A percentile compares a stretch with the other conserved stretches of the same genome.
Conservation (phyloP, 2,329 filamentous ascomycete species). For the Aspergillus texensis region DNA sequence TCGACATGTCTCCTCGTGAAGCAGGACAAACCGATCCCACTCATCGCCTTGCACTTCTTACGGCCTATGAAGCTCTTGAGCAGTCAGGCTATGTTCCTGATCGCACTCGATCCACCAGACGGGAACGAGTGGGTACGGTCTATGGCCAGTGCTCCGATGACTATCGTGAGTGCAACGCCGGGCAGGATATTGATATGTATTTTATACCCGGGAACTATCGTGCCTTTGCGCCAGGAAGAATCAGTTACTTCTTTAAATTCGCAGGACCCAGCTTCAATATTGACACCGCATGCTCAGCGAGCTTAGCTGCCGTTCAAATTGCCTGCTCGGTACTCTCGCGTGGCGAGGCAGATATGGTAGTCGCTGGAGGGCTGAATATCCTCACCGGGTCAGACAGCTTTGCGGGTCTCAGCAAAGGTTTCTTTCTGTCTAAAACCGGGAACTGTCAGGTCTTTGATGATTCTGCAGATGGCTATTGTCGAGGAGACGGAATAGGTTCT, state of each 20-base stretch:
- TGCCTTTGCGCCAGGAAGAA: slow-evolving; percentile 64
- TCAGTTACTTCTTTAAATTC: slow-evolving; percentile 78
- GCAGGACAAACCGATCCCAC: slow-evolving; percentile 78
- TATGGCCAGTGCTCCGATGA: slow-evolving; percentile 73
- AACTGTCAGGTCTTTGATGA: slow-evolving; percentile 54
- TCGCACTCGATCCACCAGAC: slow-evolving; percentile 65
- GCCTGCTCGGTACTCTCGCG: slow-evolving; percentile 72
- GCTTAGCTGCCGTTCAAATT: slow-evolving; percentile 67
- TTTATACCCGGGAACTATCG: slow-evolving; percentile 64
- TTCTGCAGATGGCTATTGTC: slow-evolving; percentile 54
- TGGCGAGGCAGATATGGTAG: slow-evolving; percentile 76
- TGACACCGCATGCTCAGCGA: slow-evolving; percentile 70
- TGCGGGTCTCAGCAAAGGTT: slow-evolving; percentile 64
- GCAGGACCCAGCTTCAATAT: slow-evolving; percentile 70
- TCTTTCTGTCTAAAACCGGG: slow-evolving; percentile 39
- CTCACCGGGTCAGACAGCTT: slow-evolving; percentile 80
- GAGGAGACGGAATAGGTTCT: slow-evolving; percentile 48
- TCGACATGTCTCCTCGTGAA: slow-evolving; percentile 62
- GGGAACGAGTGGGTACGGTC: slow-evolving; percentile 67
- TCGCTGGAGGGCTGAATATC: slow-evolving; percentile 72
- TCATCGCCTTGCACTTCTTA: slow-evolving; percentile 73
- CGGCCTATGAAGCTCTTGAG: slow-evolving; percentile 78
- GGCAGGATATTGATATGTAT: slow-evolving; percentile 70
- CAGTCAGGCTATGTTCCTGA: slow-evolving; percentile 75
- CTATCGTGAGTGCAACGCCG: slow-evolving; percentile 66